Conservation (phyloP, 1,284 basidiomycete genomes). For the Bondarzewia mesenterica region DNA sequence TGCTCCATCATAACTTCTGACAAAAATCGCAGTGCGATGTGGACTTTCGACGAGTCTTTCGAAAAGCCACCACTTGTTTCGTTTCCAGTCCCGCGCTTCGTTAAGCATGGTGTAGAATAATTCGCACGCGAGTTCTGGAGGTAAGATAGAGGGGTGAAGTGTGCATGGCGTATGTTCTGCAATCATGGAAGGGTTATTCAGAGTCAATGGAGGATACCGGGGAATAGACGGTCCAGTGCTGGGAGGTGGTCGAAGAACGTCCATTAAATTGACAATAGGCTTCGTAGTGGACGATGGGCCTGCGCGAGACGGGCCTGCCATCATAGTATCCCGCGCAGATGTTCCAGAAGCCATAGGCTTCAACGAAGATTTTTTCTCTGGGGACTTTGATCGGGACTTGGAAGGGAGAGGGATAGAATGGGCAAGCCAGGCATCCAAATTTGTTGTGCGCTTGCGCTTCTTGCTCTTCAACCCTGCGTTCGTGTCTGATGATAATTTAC, state of each 20-base stretch:
- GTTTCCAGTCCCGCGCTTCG: conserved; percentile 54
- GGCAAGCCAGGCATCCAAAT: conserved; percentile 43
- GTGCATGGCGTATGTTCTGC: conserved; percentile 72
- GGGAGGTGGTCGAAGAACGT: conserved; percentile 44
- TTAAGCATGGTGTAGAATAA: conserved; percentile 65
- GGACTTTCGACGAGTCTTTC: conserved; percentile 77
- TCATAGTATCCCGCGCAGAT: not conserved
- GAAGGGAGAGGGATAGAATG: not conserved
- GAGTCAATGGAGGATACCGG: conserved; percentile 45
- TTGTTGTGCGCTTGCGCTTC: conserved; percentile 35
- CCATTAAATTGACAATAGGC: conserved; percentile 39
- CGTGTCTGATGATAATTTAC: conserved; percentile 22
- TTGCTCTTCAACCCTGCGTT: conserved; percentile 15
- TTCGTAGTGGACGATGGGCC: conserved; percentile 6
- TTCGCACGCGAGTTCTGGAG: conserved; percentile 61
- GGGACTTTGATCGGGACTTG: not conserved
- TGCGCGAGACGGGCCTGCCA: not conserved
- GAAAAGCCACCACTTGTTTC: conserved; percentile 81
- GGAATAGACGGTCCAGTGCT: conserved; percentile 29
- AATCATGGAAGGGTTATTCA: conserved; percentile 52
- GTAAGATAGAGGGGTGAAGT: conserved; percentile 57
- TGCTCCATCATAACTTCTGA: conserved; percentile 22
- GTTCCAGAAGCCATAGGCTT: not conserved
- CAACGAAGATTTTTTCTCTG: not conserved
- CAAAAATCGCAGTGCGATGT: conserved; percentile 75